These are phyloP conservation scores for Syzygium oleosum DNA, from an alignment of 345 rosid species.

Conservation along the genomic window DNA sequence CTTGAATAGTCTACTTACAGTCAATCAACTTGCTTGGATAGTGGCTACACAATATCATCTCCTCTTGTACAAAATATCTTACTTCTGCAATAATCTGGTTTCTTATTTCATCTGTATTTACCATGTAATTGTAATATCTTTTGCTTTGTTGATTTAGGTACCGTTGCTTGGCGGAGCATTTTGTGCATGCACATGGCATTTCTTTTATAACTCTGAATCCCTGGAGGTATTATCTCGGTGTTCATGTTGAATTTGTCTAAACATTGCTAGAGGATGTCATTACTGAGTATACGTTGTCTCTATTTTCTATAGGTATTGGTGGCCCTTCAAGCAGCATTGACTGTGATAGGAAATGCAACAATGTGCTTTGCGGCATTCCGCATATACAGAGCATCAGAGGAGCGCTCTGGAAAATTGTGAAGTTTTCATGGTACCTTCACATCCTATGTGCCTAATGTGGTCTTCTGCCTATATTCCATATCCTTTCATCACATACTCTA, in stretches of 20 bases:
- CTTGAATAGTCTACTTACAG: background rate
- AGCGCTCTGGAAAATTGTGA: constrained; percentile 38
- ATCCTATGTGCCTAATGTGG: background rate
- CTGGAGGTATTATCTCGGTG: constrained; percentile 53
- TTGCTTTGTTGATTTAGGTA: constrained; percentile 28
- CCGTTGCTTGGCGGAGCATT: constrained; percentile 97
- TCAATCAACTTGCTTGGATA: background rate
- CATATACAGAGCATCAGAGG: constrained; percentile 42
- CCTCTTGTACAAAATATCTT: background rate
- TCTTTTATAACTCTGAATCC: constrained; percentile 86
- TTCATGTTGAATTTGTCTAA: background rate
- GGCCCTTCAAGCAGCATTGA: constrained; percentile 76
- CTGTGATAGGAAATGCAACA: constrained; percentile 75
- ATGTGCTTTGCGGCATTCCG: constrained; percentile 82
- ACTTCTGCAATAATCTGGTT: background rate
- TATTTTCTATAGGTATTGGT: constrained; percentile 48
- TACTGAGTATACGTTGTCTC: background rate
- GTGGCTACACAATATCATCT: background rate
- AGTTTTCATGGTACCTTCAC: background rate
- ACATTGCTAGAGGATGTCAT: background rate
- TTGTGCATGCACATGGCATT: constrained; percentile 97
- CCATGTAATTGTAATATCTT: background rate
- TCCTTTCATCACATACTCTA: background rate
- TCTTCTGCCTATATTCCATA: background rate
- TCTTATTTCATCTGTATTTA: background rate